Conservation (phyloP, 1,284 basidiomycete genomes). For the Heterobasidion occidentale region DNA sequence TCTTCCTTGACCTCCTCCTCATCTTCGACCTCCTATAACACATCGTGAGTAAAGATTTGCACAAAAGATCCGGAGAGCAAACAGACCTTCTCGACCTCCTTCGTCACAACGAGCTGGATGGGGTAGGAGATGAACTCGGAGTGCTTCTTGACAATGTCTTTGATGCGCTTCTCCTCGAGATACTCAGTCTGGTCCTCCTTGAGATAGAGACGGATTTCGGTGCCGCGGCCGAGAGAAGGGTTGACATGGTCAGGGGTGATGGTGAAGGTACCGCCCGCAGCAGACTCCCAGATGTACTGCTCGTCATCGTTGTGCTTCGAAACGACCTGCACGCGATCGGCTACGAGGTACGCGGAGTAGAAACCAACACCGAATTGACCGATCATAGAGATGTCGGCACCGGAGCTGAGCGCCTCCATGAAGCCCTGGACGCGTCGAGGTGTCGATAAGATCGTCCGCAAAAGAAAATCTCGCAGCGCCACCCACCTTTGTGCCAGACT, state of each 20-base stretch:
- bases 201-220: constrained; percentile 90
- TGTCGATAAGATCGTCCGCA: constrained; percentile 2
- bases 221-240: constrained; percentile 89
- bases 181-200: constrained; percentile 99
- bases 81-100: constrained; percentile 95
- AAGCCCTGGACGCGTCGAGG: constrained; percentile 62
- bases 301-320: constrained; percentile 99
- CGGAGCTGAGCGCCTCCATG: constrained; percentile 93
- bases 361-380: constrained; percentile 99
- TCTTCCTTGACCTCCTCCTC: constrained; percentile 61
- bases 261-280: constrained; percentile 98
- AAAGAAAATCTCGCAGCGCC: constrained; percentile 1
- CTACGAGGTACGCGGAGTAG: constrained; percentile 99
- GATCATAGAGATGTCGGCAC: constrained; percentile 94
- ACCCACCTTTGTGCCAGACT: constrained; percentile 84
- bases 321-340: constrained; percentile 96
- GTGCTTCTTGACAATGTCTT: constrained; percentile 99
- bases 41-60: background rate
- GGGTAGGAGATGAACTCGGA: constrained; percentile 99
- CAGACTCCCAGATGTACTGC: constrained; percentile 99
- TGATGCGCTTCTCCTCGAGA: constrained; percentile 99
- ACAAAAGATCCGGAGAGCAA: background rate
- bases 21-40: constrained; percentile 69
- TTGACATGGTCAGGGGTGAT: constrained; percentile 93
- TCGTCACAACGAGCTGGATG: constrained; percentile 96